Conservation (phyloP, 179 eudicot species). For the Actinidia chinensis region DNA sequence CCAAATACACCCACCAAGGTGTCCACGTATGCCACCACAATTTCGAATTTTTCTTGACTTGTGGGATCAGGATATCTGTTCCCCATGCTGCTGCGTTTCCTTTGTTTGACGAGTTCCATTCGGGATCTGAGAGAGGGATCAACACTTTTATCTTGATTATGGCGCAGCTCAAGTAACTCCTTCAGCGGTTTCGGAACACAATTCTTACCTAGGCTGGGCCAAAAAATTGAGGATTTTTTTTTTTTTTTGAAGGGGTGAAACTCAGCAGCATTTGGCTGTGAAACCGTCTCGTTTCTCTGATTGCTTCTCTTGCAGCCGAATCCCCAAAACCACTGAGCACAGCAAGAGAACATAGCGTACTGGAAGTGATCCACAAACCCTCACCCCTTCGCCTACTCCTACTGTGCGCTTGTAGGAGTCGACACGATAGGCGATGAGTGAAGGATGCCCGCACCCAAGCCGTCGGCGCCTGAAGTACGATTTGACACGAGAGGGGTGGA, state of each 20-base stretch:
- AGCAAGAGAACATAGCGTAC: slow-evolving; percentile 44
- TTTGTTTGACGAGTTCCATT: background rate
- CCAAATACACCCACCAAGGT: slow-evolving; percentile 35
- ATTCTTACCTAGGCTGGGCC: slow-evolving; percentile 36
- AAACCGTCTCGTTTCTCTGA: slow-evolving; percentile 23
- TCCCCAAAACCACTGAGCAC: slow-evolving; percentile 51
- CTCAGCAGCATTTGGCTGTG: slow-evolving; percentile 27
- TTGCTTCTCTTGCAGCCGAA: slow-evolving; percentile 31
- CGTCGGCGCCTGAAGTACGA: slow-evolving; percentile 34
- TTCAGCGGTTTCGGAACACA: slow-evolving; percentile 37
- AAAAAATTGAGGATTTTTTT: slow-evolving; percentile 29
- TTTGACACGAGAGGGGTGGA: slow-evolving; percentile 40
- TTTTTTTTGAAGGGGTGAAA: slow-evolving; percentile 23
- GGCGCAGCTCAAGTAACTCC: slow-evolving; percentile 21
- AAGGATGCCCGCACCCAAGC: slow-evolving; percentile 36
- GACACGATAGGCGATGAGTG: slow-evolving; percentile 19
- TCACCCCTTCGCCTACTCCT: background rate
- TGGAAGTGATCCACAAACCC: slow-evolving; percentile 37
- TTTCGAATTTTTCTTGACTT: background rate
- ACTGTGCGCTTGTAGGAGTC: background rate
- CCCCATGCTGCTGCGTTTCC: background rate
- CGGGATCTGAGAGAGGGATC: slow-evolving; percentile 39
- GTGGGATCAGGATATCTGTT: no score
- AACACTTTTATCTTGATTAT: slow-evolving; percentile 23
- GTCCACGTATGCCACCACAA: slow-evolving; percentile 39